A percentile compares a stretch with the other conserved stretches of the same genome.
Evolutionary conservation across 495 filamentous ascomycete genomes (phyloP).

Genomic region (Neohortaea acidophila): DNA sequence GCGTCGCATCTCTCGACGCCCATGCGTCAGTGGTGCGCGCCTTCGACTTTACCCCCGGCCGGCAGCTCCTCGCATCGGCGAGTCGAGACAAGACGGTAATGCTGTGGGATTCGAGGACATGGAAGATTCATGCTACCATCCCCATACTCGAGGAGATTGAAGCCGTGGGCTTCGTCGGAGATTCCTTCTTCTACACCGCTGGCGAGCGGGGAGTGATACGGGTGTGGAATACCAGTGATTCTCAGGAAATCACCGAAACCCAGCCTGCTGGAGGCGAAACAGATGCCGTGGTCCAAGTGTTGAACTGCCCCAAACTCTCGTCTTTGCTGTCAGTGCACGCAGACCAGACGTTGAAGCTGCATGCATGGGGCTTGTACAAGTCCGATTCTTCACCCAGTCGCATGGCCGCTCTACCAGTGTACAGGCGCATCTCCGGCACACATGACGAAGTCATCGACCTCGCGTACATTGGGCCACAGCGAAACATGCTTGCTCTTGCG

Average conservation of each 20-base stretch:
- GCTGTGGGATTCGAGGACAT: slow-evolving; percentile 70
- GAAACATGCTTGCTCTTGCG: slow-evolving; percentile 70
- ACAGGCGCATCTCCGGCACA: slow-evolving; percentile 76
- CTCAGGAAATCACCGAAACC: slow-evolving; percentile 62
- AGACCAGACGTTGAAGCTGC: slow-evolving; percentile 70
- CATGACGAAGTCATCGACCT: slow-evolving; percentile 96
- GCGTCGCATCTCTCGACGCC: slow-evolving; percentile 64
- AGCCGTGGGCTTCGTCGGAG: slow-evolving; percentile 62
- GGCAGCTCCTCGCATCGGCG: slow-evolving; percentile 70
- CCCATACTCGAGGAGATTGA: slow-evolving; percentile 78
- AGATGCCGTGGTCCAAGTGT: slow-evolving; percentile 58
- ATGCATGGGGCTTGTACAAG: slow-evolving; percentile 34
- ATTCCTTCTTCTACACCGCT: slow-evolving; percentile 59
- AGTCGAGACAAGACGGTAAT: slow-evolving; percentile 88
- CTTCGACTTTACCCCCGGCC: slow-evolving; percentile 59
- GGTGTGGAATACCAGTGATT: slow-evolving; percentile 63
- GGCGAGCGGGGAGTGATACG: slow-evolving; percentile 72
- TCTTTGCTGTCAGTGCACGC: slow-evolving; percentile 72
- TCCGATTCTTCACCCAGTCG: slow-evolving; percentile 27
- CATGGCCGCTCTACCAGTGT: slow-evolving; percentile 33
- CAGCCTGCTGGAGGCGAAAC: slow-evolving; percentile 50
- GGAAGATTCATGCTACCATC: slow-evolving; percentile 71
- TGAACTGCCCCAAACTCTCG: slow-evolving; percentile 44
- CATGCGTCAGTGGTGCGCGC: slow-evolving; percentile 85
- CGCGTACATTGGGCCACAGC: slow-evolving; percentile 63